phyloP scores from a whole-genome alignment of 108 stramenopile genomes.

The Epithemia pelagica region DNA sequence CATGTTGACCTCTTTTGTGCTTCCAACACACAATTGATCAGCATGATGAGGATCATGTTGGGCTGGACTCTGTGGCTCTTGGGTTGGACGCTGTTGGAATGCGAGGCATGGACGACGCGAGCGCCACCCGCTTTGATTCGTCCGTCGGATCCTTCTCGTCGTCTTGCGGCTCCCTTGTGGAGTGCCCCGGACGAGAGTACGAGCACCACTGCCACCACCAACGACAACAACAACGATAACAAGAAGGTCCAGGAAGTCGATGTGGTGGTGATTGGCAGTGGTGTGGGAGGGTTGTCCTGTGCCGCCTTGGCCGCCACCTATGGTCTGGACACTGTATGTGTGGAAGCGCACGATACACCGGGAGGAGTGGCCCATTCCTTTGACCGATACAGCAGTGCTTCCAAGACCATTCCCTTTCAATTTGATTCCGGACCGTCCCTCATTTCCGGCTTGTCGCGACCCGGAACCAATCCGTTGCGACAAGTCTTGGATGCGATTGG shows the following conservation, averaged over 20 bases:
- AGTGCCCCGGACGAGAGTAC: no score
- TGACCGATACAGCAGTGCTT: constrained; percentile 36
- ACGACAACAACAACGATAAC: no score
- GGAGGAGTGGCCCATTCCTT: constrained; percentile 85
- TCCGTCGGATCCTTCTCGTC: no score
- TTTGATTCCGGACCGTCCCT: constrained; percentile 69
- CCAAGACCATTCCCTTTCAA: constrained; percentile 32
- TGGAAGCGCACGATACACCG: constrained; percentile 80
- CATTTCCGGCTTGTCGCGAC: constrained; percentile 41
- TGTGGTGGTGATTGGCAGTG: constrained; percentile 73
- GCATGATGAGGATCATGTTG: no score
- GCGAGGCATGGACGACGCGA: no score
- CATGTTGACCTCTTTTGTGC: no score
- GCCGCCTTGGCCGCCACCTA: constrained; percentile 66
- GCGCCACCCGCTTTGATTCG: no score
- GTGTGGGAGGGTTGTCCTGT: constrained; percentile 78
- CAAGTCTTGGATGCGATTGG: constrained; percentile 85
- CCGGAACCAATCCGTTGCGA: constrained; percentile 72
- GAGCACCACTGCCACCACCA: no score
- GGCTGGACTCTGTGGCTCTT: no score
- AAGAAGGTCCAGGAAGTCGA: constrained; percentile 70
- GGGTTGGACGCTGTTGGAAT: no score
- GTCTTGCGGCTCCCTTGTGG: no score
- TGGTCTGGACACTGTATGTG: constrained; percentile 62
- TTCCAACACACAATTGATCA: no score